A percentile compares a stretch with the other conserved stretches of the same genome.
Conservation (phyloP, 208 protist genomes). For the Leishmania aethiopica region DNA sequence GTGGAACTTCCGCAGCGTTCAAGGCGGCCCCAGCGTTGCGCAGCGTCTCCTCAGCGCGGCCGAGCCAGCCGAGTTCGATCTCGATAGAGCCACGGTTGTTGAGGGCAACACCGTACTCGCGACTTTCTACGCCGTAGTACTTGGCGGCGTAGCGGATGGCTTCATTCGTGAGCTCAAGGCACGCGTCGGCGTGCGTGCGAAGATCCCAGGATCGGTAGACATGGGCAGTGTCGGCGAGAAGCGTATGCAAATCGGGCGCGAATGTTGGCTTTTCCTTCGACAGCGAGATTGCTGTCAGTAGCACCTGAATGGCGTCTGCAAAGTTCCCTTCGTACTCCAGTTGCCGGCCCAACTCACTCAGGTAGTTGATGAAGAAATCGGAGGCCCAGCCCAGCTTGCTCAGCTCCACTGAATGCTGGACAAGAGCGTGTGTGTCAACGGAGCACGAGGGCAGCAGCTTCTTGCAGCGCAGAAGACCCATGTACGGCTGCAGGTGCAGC, state of each 20-base stretch:
- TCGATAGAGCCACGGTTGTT: constrained; percentile 73
- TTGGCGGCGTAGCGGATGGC: constrained; percentile 53
- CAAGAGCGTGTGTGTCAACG: constrained; percentile 66
- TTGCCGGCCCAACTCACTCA: constrained; percentile 68
- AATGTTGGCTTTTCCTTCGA: constrained; percentile 69
- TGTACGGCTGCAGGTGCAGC: constrained; percentile 81
- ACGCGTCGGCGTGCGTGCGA: constrained; percentile 47
- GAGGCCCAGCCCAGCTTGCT: constrained; percentile 78
- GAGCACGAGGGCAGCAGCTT: constrained; percentile 72
- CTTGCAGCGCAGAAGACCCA: constrained; percentile 75
- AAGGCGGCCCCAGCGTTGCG: constrained; percentile 43
- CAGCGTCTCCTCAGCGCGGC: constrained; percentile 47
- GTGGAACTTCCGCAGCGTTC: constrained; percentile 44
- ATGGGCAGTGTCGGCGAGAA: constrained; percentile 72
- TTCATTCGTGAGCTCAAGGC: constrained; percentile 58
- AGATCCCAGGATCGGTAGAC: constrained; percentile 77
- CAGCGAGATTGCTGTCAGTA: constrained; percentile 68
- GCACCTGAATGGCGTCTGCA: constrained; percentile 48
- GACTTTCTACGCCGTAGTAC: constrained; percentile 56
- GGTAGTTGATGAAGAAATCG: constrained; percentile 72
- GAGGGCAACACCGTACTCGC: constrained; percentile 59
- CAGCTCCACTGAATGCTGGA: constrained; percentile 66
- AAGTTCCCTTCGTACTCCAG: constrained; percentile 69
- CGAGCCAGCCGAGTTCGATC: constrained; percentile 62
- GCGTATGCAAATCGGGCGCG: constrained; percentile 46